Evolutionary conservation across 1,284 basidiomycete genomes (phyloP).

Genomic region (Veloboletus limbatus): DNA sequence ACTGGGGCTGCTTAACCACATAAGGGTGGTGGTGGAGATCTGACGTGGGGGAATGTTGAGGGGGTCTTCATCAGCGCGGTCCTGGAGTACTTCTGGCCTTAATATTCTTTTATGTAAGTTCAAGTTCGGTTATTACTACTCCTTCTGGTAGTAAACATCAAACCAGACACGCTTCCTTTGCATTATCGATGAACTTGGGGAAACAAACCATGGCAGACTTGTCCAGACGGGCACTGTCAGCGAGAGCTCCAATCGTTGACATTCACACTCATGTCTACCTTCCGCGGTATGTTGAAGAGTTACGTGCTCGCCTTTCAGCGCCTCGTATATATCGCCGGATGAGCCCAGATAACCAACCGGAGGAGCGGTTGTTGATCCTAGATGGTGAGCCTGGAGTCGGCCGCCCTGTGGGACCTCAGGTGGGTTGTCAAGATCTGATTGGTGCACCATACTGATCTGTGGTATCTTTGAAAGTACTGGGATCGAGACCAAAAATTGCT

Average conservation of each 20-base stretch:
- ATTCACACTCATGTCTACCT: slow-evolving; percentile 83
- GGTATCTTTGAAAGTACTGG: slow-evolving; percentile 60
- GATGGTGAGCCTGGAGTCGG: slow-evolving; percentile 77
- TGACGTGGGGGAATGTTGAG: neutral
- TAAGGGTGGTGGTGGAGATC: slow-evolving; percentile 2
- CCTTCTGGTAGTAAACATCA: slow-evolving; percentile 19
- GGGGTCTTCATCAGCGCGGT: slow-evolving; percentile 15
- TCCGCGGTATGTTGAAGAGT: slow-evolving; percentile 64
- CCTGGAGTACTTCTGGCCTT: too few relatives aligned
- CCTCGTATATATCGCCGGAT: slow-evolving; percentile 66
- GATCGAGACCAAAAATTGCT: slow-evolving; percentile 66
- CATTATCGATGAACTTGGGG: slow-evolving; percentile 32
- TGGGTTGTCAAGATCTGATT: slow-evolving; percentile 23
- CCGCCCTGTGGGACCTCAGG: slow-evolving; percentile 62
- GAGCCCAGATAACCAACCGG: slow-evolving; percentile 41
- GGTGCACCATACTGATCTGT: slow-evolving; percentile 31
- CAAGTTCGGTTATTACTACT: slow-evolving; percentile 3
- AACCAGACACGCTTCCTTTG: slow-evolving; percentile 9
- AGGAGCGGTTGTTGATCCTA: slow-evolving; percentile 72
- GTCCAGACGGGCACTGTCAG: slow-evolving; percentile 19
- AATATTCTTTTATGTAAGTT: too few relatives aligned
- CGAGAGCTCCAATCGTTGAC: slow-evolving; percentile 55
- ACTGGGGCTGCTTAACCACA: slow-evolving; percentile 1
- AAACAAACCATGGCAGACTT: slow-evolving; percentile 26
- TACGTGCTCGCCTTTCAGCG: slow-evolving; percentile 57